Base-by-base conservation (phyloP, 2,329 filamentous ascomycete species). In the Neocucurbitaria cava region DNA sequence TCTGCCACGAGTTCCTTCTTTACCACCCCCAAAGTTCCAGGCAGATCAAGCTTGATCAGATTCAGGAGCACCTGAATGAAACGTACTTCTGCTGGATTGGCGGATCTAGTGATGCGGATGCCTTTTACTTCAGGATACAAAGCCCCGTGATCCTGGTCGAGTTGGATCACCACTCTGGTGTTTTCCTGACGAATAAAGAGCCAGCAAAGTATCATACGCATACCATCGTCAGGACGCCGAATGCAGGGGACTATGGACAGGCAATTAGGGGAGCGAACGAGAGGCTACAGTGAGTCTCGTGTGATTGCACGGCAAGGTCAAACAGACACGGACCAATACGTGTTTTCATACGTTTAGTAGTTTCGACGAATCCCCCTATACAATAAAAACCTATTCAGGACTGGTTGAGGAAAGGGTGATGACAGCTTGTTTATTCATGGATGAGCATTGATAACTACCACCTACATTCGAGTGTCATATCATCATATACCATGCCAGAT, bases 51-150 rank as follows among this genome's bases (percentile, higher is more conserved):
- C 71, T 91, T 1, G 73, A 78, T 1, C 80, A 87, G 35, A 79
- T 87, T 42, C 78, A 80, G 46, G 67, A 72, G 3, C 82, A 84
- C 70, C 85, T 89, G 51, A 65, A 76, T n/a, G 88, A 92, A 78
- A 93, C 89, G 5, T 90, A 90, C 67, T 93, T 91, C 69, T 85
- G 83, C 69, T 94, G 90, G 89, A 92, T 93, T 49, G 90, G 90
- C 3, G 86, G 85, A 0, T 89, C 79, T 56, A 85, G 81, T 0
- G 81, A 90, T 46, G 75, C 84, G 0, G 89, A 92, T 70, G 79
- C 90, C 0, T 94, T 91, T 66, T 94, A 93, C 73, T 94, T 87
- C 66, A 82, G 90, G 0, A 83, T 94, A 3, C 90, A 94, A 74
- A 91, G 85, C 60, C 89, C 89, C 0, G 89, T 93, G 0, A 79